Conservation (phyloP, 345 rosid species). For the Syzygium aqueum region DNA sequence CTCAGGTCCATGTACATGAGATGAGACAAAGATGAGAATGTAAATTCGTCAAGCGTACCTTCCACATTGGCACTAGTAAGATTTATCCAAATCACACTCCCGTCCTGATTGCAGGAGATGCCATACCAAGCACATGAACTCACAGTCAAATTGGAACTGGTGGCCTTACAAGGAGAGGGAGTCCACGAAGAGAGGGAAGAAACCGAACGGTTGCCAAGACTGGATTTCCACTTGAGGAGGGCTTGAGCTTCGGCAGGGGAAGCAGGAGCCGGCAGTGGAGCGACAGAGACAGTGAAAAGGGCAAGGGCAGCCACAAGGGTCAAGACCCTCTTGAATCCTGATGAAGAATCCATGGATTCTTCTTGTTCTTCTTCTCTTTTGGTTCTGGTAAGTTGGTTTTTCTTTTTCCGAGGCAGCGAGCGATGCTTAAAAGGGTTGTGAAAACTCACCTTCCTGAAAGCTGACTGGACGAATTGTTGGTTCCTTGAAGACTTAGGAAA, state of each 20-base stretch:
- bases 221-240: slow-evolving; percentile 11
- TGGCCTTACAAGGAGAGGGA: not conserved
- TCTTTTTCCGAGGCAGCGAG: not conserved
- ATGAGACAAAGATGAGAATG: slow-evolving; percentile 11
- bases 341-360: not conserved
- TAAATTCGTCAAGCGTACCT: slow-evolving; percentile 11
- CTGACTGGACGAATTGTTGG: not conserved
- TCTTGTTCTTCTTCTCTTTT: not conserved
- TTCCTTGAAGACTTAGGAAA: rapidly evolving
- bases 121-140: slow-evolving; percentile 12
- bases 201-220: slow-evolving; percentile 1
- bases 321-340: not conserved
- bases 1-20: slow-evolving; percentile 10
- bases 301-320: not conserved
- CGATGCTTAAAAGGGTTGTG: not conserved
- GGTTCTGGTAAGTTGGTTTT: not conserved
- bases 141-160: not conserved
- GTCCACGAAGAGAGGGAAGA: slow-evolving; percentile 11
- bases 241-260: not conserved
- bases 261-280: not conserved
- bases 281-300: not conserved
- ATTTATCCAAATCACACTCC: slow-evolving; percentile 4
- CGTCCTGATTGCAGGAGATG: slow-evolving; percentile 1
- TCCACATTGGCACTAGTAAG: not conserved
- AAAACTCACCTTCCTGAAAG: too few species aligned